These are phyloP conservation scores for Globisporangium spiculum DNA, from an alignment of 352 stramenopile genomes.

Conservation along the genomic window DNA sequence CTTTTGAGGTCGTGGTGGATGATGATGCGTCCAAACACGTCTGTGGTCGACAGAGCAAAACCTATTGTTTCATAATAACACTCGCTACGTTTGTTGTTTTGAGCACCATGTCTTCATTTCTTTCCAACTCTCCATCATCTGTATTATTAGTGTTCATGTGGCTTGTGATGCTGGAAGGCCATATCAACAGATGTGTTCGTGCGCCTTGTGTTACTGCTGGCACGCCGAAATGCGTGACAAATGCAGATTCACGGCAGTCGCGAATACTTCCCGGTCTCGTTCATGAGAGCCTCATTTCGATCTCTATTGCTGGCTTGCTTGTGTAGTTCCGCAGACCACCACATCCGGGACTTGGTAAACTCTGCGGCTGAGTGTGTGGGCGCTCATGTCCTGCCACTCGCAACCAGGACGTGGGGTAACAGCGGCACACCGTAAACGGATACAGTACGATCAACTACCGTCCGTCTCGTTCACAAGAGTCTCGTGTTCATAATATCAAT, in stretches of 20 bases:
- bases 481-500: too few relatives aligned
- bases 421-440: too few relatives aligned
- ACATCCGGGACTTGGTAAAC: neutral
- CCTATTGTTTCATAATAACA: slow-evolving; percentile 12
- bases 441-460: too few relatives aligned
- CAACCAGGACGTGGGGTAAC: neutral
- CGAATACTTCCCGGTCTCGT: neutral
- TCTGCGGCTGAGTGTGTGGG: neutral
- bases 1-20: neutral
- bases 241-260: neutral
- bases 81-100: slow-evolving; percentile 9
- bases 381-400: neutral
- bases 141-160: neutral
- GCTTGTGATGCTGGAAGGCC: neutral
- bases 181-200: neutral
- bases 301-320: neutral
- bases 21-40: neutral
- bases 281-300: neutral
- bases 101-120: neutral
- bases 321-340: neutral
- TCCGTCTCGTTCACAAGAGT: too few relatives aligned
- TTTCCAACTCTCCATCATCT: neutral
- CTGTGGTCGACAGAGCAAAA: slow-evolving; percentile 56
- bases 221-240: too few relatives aligned
- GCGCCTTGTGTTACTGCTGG: neutral